Percentiles rank a stretch among this genome's conserved stretches.
Evolutionary conservation across 2,329 filamentous ascomycete species (phyloP).

Genomic region (Cladorrhinum sp.): DNA sequence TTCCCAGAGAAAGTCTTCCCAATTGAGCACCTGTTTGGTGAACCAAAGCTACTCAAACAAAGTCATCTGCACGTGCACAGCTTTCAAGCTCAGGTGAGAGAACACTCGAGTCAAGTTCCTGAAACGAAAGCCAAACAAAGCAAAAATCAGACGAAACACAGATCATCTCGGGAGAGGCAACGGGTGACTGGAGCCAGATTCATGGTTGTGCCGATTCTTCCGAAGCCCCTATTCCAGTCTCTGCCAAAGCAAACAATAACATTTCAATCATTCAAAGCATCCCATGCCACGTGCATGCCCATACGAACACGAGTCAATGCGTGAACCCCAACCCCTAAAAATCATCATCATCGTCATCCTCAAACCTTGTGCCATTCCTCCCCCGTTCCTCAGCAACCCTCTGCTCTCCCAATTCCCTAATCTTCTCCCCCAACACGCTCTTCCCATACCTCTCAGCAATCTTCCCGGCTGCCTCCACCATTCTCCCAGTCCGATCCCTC

Average conservation of each 20-base stretch:
- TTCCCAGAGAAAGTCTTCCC: neutral
- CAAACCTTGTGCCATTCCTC: slow-evolving; percentile 40
- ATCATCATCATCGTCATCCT: slow-evolving; percentile 14
- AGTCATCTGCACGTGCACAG: neutral
- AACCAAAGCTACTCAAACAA: neutral
- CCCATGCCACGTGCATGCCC: too few species aligned
- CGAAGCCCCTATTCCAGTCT: too few species aligned
- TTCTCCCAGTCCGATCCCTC: slow-evolving; percentile 78
- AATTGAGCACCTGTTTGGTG: neutral
- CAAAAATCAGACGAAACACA: neutral
- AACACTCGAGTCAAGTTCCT: neutral
- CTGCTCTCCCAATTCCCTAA: slow-evolving; percentile 76
- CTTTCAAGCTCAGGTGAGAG: neutral
- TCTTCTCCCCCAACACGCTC: slow-evolving; percentile 81
- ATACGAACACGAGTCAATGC: too few species aligned
- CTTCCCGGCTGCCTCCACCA: slow-evolving; percentile 88
- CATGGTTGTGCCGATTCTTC: too few species aligned
- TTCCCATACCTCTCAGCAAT: slow-evolving; percentile 83
- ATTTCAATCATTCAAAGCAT: too few species aligned
- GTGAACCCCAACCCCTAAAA: too few species aligned
- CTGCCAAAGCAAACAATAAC: too few species aligned
- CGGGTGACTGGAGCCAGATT: neutral
- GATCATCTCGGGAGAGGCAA: neutral
- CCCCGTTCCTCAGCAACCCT: slow-evolving; percentile 58
- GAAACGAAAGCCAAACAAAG: neutral